Base-by-base conservation (phyloP, 2,329 filamentous ascomycete genomes). In the Capronia americana region DNA sequence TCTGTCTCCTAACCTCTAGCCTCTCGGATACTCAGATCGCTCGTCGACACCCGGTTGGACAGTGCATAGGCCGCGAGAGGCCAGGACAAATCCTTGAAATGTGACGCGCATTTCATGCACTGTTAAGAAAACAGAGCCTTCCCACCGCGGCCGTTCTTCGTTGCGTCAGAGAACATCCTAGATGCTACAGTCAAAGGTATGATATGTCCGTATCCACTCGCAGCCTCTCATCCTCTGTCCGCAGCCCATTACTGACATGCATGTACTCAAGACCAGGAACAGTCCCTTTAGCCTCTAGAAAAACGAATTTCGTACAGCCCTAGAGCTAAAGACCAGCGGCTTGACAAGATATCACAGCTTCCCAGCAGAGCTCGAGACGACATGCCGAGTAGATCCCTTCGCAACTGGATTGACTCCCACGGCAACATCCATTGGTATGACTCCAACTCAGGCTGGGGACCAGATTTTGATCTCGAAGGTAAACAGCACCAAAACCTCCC, bases 391-490 rank as follows among this genome's bases (percentile, higher is more conserved):
- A n/a, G 38, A 44, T 44, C 38, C 17, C 38, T 44, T n/a, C 38
- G 38, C 17, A 3, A 44, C 17, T 44, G 38, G 38, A n/a, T n/a
- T n/a, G 38, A 44, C 38, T 44, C 38, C 17, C 38, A 44, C 38
- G 38, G 38, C 17, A 44, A 44, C 38, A 44, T 44, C 12, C 38
- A 44, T 44, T 44, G 38, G 38, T 44, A 44, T n/a, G 38, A 44
- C 17, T 44, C 38, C 38, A 44, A 44, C 17, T 12, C 48, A 23
- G 48, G 20, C 14, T 12, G 11, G 48, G 11, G 24, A 24, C 2
- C 20, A 51, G 48, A 24, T 24, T 51, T 51, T 51, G 48, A 24
- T 28, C 14, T 14, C 24, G 48, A 51, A 28, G 48, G 48, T 51
- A 28, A 51, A 51, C 17, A n/a, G 20, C 48, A 51, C 48, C 48